Percentiles rank a stretch among this genome's conserved stretches.
phyloP scores from a whole-genome alignment of 305 asterid genomes.

The Caryopteris hybrid region DNA sequence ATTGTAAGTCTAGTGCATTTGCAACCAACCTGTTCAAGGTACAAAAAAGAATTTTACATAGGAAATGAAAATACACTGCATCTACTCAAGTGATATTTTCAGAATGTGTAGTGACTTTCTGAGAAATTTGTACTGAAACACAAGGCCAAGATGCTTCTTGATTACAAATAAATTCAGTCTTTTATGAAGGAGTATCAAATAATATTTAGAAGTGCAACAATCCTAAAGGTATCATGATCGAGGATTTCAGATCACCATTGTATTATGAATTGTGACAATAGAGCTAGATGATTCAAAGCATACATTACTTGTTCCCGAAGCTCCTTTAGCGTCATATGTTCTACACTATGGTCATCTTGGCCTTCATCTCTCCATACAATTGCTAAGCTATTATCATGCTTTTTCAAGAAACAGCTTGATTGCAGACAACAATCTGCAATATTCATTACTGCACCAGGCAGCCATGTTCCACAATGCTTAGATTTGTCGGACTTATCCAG shows the following conservation, averaged over 20 bases:
- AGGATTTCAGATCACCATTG: background rate
- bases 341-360: slow-evolving; percentile 42
- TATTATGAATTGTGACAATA: slow-evolving; percentile 8
- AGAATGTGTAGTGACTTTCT: background rate
- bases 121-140: background rate
- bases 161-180: background rate
- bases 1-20: slow-evolving; percentile 62
- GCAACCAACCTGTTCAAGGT: slow-evolving; percentile 73
- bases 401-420: slow-evolving; percentile 41
- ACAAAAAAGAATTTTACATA: background rate
- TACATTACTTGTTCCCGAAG: slow-evolving; percentile 93
- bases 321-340: slow-evolving; percentile 56
- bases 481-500: slow-evolving; percentile 66
- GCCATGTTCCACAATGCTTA: slow-evolving; percentile 75
- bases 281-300: slow-evolving; percentile 29
- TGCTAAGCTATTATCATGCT: slow-evolving; percentile 62
- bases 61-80: background rate
- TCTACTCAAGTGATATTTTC: background rate
- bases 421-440: slow-evolving; percentile 85
- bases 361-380: slow-evolving; percentile 88
- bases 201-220: background rate
- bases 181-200: background rate
- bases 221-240: background rate
- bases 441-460: slow-evolving; percentile 79
- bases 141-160: slow-evolving; percentile 4